Evolutionary conservation across 768 basidiomycete genomes (phyloP).

Genomic region (Pleurotus tuber-regium): DNA sequence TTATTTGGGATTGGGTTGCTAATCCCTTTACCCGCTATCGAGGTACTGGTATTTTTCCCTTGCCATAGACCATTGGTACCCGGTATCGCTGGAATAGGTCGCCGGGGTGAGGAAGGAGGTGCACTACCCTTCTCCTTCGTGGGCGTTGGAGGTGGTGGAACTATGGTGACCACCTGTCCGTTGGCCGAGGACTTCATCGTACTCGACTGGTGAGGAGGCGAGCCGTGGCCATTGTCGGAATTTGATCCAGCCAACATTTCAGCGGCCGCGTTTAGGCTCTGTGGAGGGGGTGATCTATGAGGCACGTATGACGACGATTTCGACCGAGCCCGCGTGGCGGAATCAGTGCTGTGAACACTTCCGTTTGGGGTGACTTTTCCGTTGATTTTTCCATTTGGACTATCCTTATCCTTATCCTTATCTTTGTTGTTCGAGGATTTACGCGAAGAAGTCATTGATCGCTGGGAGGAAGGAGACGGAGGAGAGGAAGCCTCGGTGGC

Average conservation of each 20-base stretch:
- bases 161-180: slow-evolving; percentile 18
- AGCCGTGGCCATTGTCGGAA: slow-evolving; percentile 37
- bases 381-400: slow-evolving; percentile 23
- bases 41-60: no score
- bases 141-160: slow-evolving; percentile 25
- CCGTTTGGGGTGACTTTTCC: slow-evolving; percentile 24
- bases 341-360: slow-evolving; percentile 28
- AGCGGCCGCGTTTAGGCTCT: slow-evolving; percentile 70
- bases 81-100: slow-evolving; percentile 39
- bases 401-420: slow-evolving; percentile 36
- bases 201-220: slow-evolving; percentile 17
- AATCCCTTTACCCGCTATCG: slow-evolving; percentile 62
- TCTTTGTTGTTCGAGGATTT: slow-evolving; percentile 22
- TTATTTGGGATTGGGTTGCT: slow-evolving; percentile 69
- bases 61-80: no score
- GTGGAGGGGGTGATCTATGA: slow-evolving; percentile 55
- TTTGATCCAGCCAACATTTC: slow-evolving; percentile 55
- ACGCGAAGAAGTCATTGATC: slow-evolving; percentile 26
- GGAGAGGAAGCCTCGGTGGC: slow-evolving; percentile 59
- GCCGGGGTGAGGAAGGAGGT: slow-evolving; percentile 41
- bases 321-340: slow-evolving; percentile 43
- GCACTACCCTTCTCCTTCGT: slow-evolving; percentile 24
- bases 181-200: slow-evolving; percentile 8
- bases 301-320: slow-evolving; percentile 57
- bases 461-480: slow-evolving; percentile 38